Percentiles rank a stretch among this genome's conserved stretches.
Conservation (phyloP, 164 flowering plant genomes). For the Magnolia sinica region DNA sequence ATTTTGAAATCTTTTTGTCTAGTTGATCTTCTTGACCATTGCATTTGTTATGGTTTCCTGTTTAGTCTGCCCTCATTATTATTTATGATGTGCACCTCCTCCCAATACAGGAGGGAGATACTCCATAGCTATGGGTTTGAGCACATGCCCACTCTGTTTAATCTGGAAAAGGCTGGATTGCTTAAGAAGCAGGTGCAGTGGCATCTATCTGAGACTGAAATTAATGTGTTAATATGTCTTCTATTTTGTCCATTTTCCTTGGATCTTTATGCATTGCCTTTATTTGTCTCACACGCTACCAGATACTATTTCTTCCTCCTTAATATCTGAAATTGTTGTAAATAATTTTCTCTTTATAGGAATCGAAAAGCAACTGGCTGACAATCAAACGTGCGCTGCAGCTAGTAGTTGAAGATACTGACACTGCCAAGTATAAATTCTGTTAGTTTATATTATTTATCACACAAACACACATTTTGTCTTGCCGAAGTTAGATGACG, state of each 20-base stretch:
- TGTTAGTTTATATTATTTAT: not conserved
- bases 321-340: not conserved
- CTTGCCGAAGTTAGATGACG: not conserved
- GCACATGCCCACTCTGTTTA: slow-evolving; percentile 77
- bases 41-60: no score
- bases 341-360: slow-evolving; percentile 45
- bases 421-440: slow-evolving; percentile 71
- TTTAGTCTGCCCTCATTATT: not conserved
- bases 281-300: not conserved
- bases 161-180: slow-evolving; percentile 90
- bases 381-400: slow-evolving; percentile 72
- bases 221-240: not conserved
- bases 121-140: slow-evolving; percentile 99
- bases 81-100: not conserved
- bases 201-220: not conserved
- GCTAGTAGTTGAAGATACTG: slow-evolving; percentile 83
- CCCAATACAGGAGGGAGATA: slow-evolving; percentile 73
- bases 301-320: slow-evolving; percentile 2
- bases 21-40: no score
- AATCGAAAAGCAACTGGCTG: slow-evolving; percentile 78
- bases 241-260: not conserved
- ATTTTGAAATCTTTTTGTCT: no score
- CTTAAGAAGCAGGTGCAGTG: slow-evolving; percentile 72
- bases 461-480: no score
- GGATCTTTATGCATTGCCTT: not conserved